phyloP scores from a whole-genome alignment of 2,329 filamentous ascomycete genomes.

The Aspergillus sp. region DNA sequence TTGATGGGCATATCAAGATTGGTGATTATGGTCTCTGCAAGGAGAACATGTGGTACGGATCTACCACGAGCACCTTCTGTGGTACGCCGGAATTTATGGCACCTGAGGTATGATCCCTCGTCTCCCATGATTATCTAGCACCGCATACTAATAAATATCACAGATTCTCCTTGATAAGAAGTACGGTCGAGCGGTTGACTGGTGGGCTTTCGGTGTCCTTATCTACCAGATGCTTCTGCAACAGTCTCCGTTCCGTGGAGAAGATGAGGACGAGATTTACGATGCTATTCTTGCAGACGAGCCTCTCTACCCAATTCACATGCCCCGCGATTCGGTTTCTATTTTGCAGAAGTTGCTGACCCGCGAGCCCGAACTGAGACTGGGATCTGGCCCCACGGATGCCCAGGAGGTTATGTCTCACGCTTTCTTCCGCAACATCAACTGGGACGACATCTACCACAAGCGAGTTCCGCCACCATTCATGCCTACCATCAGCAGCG shows the following conservation, averaged over 20 bases:
- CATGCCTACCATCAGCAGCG: slow-evolving; percentile 81
- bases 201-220: slow-evolving; percentile 98
- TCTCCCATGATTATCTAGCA: background rate
- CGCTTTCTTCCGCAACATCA: slow-evolving; percentile 95
- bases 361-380: slow-evolving; percentile 85
- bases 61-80: slow-evolving; percentile 95
- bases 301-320: slow-evolving; percentile 95
- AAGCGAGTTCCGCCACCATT: slow-evolving; percentile 90
- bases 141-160: slow-evolving; percentile 15
- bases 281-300: slow-evolving; percentile 97
- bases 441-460: slow-evolving; percentile 98
- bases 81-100: slow-evolving; percentile 99
- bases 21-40: slow-evolving; percentile 98
- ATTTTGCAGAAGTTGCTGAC: slow-evolving; percentile 97
- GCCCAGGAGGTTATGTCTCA: slow-evolving; percentile 99
- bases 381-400: slow-evolving; percentile 93
- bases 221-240: slow-evolving; percentile 99
- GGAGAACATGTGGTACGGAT: slow-evolving; percentile 99
- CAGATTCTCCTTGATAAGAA: slow-evolving; percentile 97
- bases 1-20: slow-evolving; percentile 98
- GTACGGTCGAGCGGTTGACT: slow-evolving; percentile 94
- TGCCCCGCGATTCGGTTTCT: slow-evolving; percentile 96
- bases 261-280: slow-evolving; percentile 99
- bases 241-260: slow-evolving; percentile 96
- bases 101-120: slow-evolving; percentile 68